Conservation (phyloP, 371 early-diverging fungal genomes). For the Chytridiales sp. region DNA sequence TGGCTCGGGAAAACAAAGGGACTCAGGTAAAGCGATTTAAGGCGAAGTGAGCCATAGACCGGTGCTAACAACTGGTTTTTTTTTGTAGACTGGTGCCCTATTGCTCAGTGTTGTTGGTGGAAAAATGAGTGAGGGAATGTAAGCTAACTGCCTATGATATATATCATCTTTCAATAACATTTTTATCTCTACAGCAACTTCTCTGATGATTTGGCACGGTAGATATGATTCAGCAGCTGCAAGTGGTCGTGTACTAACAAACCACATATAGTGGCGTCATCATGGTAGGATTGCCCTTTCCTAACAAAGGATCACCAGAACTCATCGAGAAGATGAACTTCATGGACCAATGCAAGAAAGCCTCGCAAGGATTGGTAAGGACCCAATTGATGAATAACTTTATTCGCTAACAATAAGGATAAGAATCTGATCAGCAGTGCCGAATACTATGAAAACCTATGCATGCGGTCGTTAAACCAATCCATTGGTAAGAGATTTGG, state of each 20-base stretch:
- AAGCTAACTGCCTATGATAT: too few relatives aligned
- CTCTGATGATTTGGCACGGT: conserved; percentile 81
- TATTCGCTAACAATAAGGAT: too few relatives aligned
- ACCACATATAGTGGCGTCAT: conserved; percentile 53
- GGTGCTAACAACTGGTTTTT: not conserved
- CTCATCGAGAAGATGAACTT: conserved; percentile 77
- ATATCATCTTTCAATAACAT: conserved; percentile 8
- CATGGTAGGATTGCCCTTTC: conserved; percentile 65
- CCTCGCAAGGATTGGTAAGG: too few relatives aligned
- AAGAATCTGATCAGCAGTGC: conserved; percentile 21
- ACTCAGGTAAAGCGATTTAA: conserved; percentile 1
- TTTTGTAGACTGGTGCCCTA: conserved; percentile 64
- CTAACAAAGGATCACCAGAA: conserved; percentile 50
- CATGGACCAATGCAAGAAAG: conserved; percentile 29
- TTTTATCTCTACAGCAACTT: conserved; percentile 37
- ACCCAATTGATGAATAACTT: too few relatives aligned
- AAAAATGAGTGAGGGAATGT: conserved; percentile 95
- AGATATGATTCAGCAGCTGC: conserved; percentile 4
- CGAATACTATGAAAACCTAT: conserved; percentile 86
- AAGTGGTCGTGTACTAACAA: too few relatives aligned
- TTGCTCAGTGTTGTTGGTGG: conserved; percentile 96
- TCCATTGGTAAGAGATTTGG: conserved; percentile 69
- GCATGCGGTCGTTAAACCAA: conserved; percentile 97
- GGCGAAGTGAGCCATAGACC: too few relatives aligned
- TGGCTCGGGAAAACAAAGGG: conserved; percentile 9